Conservation (phyloP, 345 rosid species). For the Litchi chinensis region DNA sequence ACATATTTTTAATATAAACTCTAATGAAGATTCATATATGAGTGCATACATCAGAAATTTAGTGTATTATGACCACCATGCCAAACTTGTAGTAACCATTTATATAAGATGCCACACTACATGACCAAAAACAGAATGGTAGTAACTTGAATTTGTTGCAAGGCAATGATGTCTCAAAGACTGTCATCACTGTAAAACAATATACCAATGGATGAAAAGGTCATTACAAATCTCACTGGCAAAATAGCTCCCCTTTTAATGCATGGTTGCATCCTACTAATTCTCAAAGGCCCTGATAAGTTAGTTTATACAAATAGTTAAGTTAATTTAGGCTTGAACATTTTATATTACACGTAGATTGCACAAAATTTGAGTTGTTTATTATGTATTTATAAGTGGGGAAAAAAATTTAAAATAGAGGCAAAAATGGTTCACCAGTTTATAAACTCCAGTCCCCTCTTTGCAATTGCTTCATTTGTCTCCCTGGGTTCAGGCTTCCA, state of each 20-base stretch:
- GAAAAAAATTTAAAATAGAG: background rate
- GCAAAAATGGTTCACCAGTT: slow-evolving; percentile 52
- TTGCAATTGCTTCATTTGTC: slow-evolving; percentile 59
- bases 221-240: too few species aligned
- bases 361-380: too few species aligned
- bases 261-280: too few species aligned
- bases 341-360: background rate
- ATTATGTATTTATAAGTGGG: too few species aligned
- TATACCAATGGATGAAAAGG: background rate
- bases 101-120: background rate
- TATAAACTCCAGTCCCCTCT: slow-evolving; percentile 67
- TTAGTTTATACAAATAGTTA: background rate
- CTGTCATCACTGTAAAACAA: background rate
- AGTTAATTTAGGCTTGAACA: background rate
- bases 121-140: background rate
- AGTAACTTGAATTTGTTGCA: background rate
- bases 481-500: slow-evolving; percentile 68
- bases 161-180: background rate
- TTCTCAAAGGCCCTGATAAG: too few species aligned
- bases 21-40: background rate
- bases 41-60: background rate
- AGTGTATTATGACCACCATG: background rate
- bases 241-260: too few species aligned
- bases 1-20: background rate
- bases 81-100: background rate